These are phyloP conservation scores for Botrytis paeoniae DNA, from an alignment of 2,329 filamentous ascomycete genomes.

Conservation along the genomic window DNA sequence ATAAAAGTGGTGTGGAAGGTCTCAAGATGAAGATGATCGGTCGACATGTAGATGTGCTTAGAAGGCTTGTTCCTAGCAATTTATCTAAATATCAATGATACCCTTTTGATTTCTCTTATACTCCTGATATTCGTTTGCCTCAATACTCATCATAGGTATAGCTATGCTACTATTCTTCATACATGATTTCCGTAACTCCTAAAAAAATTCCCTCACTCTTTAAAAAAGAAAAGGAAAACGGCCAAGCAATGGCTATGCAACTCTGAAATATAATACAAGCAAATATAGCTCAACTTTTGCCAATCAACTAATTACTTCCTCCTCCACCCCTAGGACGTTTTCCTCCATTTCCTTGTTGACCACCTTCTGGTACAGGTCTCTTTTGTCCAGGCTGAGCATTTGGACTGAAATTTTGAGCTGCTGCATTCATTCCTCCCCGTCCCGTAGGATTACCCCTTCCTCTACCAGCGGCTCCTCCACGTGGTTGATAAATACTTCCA, in stretches of 20 bases:
- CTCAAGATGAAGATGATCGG: conserved; percentile 61
- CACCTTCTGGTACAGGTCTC: conserved; percentile 36
- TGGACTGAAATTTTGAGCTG: conserved; percentile 34
- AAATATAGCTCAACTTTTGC: conserved; percentile 23
- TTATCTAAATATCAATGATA: conserved; percentile 37
- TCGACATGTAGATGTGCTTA: conserved; percentile 65
- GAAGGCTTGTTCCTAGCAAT: conserved; percentile 64
- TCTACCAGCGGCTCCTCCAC: conserved; percentile 29
- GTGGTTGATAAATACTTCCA: conserved; percentile 24
- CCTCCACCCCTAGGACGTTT: conserved; percentile 46
- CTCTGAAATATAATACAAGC: conserved; percentile 34
- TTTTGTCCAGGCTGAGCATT: conserved; percentile 33
- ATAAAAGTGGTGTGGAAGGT: conserved; percentile 60
- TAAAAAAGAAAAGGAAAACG: conserved; percentile 32
- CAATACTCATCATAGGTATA: conserved; percentile 4
- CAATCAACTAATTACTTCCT: conserved; percentile 28
- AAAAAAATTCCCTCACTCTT: background rate
- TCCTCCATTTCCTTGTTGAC: conserved; percentile 38
- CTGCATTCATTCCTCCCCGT: conserved; percentile 37
- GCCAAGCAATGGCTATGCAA: conserved; percentile 30
- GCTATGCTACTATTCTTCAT: conserved; percentile 17
- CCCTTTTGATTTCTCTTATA: conserved; percentile 10
- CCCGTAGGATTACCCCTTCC: conserved; percentile 31
- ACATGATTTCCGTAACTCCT: conserved; percentile 20
- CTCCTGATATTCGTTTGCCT: conserved; percentile 16